Base-by-base conservation (phyloP, 2,329 filamentous ascomycete species). In the Alternaria sp. region DNA sequence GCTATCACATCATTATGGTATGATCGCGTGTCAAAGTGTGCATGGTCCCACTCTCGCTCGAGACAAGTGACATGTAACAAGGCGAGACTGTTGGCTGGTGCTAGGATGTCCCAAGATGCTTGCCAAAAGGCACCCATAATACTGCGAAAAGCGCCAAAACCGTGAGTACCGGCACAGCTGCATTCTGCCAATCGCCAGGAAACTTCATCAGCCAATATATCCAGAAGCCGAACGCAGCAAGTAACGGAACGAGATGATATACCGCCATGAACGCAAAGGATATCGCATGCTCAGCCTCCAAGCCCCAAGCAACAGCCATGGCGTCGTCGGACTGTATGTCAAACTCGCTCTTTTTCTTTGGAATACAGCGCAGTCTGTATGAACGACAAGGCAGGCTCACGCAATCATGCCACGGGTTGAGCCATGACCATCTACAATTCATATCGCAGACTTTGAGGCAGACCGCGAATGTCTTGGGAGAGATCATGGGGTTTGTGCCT, bases 191-290 rank as follows among this genome's bases (percentile, higher is more conserved):
- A 18, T 54, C 49, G 3, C 50, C 56, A 12, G 49, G 40, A 20
- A 32, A 40, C 7, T 18, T 54, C 12, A 34, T 32, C 41, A 54
- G 12, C 56, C 56, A 59, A 46, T 54, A 59, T n/a, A 59, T 30
- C 49, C 50, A 54, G 32, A 59, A 59, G n/a, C 5, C 50, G 14
- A 54, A 45, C 4, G 38, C 49, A 14, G 45, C 46, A 34, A 60
- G 28, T 36, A 53, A 28, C 10, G 30, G 56, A 8, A 55, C 30
- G 18, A 61, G 16, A 45, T 59, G 36, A 50, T 57, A 44, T 14
- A 56, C 28, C 16, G 43, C 41, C 45, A 49, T 49, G n/a, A 49
- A 49, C 14, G 34, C 34, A n/a, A 38, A n/a, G n/a, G 34, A 38
- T 18, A 38, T 38, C 16, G 34, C 16, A n/a, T 38, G 16, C n/a